Evolutionary conservation across 2,329 filamentous ascomycete species (phyloP), one percentile per base, ranked within the genome.

Genomic region (Basipetospora sp.): DNA sequence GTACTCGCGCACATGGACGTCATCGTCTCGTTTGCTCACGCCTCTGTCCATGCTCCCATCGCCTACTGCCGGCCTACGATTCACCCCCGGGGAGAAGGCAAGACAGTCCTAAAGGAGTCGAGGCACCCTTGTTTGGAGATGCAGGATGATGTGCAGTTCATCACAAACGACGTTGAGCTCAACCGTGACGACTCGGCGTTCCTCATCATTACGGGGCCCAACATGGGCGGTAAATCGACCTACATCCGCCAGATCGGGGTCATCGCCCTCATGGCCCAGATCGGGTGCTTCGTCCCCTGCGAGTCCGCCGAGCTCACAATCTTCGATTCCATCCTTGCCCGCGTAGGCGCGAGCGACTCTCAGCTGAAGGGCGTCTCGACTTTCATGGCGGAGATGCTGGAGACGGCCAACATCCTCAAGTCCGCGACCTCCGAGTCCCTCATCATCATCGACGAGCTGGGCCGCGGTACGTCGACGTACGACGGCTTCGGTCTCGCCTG

Each of bases 321-420:
- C 41, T 98, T 94, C 55, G 90, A 98, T 62, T 90, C 85, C 44
- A 94, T 98, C 43, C 79, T 98, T 28, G 90, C 92, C 0, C 81
- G 90, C 48, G 90, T 98, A 0, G 90, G 92, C 30, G 92, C 90
- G 5, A 90, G 82, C 48, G 92, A 98, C 59, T 93, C 84, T 5
- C 90, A 96, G 57, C 78, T 98, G 44, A 96, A 96, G 60, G 90
- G 90, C 26, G 90, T 98, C 2, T 94, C 85, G 3, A 98, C 90
- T 0, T 98, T 98, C 58, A 98, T 98, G 92, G 90, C 90, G 2
- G 90, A 98, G 62, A 98, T 98, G 90, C 72, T 98, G 16, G 90
- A 98, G 57, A 98, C 90, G 2, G 86, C 90, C 47, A 96, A 96
- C 55, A 98, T 98, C 46, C 77, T 98, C 52, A 96, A 96, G 62